Evolutionary conservation across 1,139 yeast species (phyloP), one percentile per base, ranked within the genome.

Genomic region (Candida dubliniensis): DNA sequence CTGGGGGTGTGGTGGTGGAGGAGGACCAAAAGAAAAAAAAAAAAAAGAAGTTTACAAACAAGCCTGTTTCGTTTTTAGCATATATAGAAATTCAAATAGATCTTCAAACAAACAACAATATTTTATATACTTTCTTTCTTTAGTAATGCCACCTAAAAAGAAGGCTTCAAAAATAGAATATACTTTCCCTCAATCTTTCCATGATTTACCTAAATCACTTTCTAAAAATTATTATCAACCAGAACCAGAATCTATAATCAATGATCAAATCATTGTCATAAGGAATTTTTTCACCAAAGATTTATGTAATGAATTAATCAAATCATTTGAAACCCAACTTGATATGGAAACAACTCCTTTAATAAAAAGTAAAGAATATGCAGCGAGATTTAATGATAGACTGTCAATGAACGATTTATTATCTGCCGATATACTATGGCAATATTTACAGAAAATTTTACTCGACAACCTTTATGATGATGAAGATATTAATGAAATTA

Each of bases 351-450:
- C 81, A 0, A 79, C 84, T 0, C 80, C 80, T 0, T 50, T 74
- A 38, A 59, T 69, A 18, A 78, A 77, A 47, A 70, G 76, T 35
- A 77, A 67, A 50, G 77, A 71, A 14, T 82, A 81, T 52, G 87
- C 87, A 1, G 79, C 81, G 0, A 63, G 88, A 31, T 74, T 73
- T 34, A 82, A 82, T 52, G 87, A 81, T 52, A 59, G 88, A 24
- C 64, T 70, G 5, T 59, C 73, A 2, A 50, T 76, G 7, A 63
- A 62, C 4, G 82, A 81, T 53, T 50, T 50, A 31, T 50, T 49
- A 0, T 64, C 80, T 0, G 69, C 84, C 0, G 53, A 57, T 3
- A 54, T 57, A 4, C 57, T 82, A 14, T 81, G 84, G 83, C 48
- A 53, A 10, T 74, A 74, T 47, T 59, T 81, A 26, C 50, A 49